Evolutionary conservation across 306 rosid genomes (phyloP).

Genomic region (Corylus heterophylla): DNA sequence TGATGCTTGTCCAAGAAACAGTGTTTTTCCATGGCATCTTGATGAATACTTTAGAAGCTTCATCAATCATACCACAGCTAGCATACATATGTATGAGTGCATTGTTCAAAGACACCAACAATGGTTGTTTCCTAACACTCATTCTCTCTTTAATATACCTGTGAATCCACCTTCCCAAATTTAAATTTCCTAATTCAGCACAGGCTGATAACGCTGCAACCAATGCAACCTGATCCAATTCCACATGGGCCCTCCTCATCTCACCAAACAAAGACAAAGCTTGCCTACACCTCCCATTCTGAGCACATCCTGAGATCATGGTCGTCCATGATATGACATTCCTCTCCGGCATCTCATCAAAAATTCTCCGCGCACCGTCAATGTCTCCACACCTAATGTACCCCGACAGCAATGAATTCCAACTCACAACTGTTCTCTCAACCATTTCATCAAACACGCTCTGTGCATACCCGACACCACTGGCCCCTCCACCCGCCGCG

Average conservation of each 20-base stretch:
- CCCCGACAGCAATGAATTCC: slow-evolving; percentile 69
- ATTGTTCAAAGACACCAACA: slow-evolving; percentile 57
- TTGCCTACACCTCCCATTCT: slow-evolving; percentile 44
- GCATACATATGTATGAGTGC: slow-evolving; percentile 86
- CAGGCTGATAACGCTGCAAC: slow-evolving; percentile 69
- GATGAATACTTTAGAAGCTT: slow-evolving; percentile 52
- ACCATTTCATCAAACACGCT: slow-evolving; percentile 56
- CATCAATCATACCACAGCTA: slow-evolving; percentile 60
- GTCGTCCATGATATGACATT: slow-evolving; percentile 75
- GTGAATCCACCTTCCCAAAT: slow-evolving; percentile 73
- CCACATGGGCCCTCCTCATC: slow-evolving; percentile 65
- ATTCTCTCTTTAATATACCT: slow-evolving; percentile 39
- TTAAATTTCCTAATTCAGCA: slow-evolving; percentile 65
- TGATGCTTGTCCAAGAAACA: slow-evolving; percentile 78
- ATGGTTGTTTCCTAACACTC: slow-evolving; percentile 21
- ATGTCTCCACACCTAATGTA: slow-evolving; percentile 47
- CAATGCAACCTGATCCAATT: slow-evolving; percentile 60
- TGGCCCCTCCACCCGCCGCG: slow-evolving; percentile 15
- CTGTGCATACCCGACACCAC: slow-evolving; percentile 40
- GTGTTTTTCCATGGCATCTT: slow-evolving; percentile 53
- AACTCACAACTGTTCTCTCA: slow-evolving; percentile 57
- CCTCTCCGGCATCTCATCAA: slow-evolving; percentile 54
- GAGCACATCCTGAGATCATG: slow-evolving; percentile 59
- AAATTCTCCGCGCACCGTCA: slow-evolving; percentile 45
- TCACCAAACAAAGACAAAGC: slow-evolving; percentile 58